Evolutionary conservation across 805 yeast genomes (phyloP), one percentile per base, ranked within the genome.

Genomic region (Sugiyamaella smithiae): DNA sequence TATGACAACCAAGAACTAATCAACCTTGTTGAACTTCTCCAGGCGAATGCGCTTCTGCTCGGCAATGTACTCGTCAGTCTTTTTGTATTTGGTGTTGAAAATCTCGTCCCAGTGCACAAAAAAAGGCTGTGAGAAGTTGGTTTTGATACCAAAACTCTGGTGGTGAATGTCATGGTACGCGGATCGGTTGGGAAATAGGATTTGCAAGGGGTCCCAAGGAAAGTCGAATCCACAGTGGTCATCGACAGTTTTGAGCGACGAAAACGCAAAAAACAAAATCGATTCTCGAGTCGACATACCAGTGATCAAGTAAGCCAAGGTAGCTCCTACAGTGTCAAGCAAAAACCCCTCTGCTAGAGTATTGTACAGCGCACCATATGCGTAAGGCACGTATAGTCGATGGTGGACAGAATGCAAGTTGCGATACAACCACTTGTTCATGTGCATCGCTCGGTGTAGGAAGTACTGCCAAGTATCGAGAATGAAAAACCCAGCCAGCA

Each of bases 211-310:
- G 67, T 93, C 99, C 66, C 73, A 85, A 12, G 98, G 98, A 48
- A 93, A 73, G 24, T 90, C 81, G 67, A 91, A 93, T n/a, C 99
- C 99, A 67, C 98, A 93, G 69, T 93, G 99, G 67, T 93, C 99
- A 66, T 93, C 98, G 43, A 93, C 96, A 1, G 99, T 93, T 68
- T 93, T 93, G 78, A 93, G 68, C 1, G 99, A 93, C 12, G 97
- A 87, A 65, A 93, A 88, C 1, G 91, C 81, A 68, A 75, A 93
- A 48, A 93, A 70, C 9, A 85, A 56, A 19, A 85, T 70, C 45
- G 84, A 72, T 68, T 93, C 98, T 50, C 96, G 80, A 42, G 88
- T 85, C 2, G 85, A 70, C 54, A 93, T 71, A 1, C 76, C 73
- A 1, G 85, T 76, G 5, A 79, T 54, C 32, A 86, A 55, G 51